Conservation (phyloP, 2,329 filamentous ascomycete species). For the Tolypocladium guangdongense region DNA sequence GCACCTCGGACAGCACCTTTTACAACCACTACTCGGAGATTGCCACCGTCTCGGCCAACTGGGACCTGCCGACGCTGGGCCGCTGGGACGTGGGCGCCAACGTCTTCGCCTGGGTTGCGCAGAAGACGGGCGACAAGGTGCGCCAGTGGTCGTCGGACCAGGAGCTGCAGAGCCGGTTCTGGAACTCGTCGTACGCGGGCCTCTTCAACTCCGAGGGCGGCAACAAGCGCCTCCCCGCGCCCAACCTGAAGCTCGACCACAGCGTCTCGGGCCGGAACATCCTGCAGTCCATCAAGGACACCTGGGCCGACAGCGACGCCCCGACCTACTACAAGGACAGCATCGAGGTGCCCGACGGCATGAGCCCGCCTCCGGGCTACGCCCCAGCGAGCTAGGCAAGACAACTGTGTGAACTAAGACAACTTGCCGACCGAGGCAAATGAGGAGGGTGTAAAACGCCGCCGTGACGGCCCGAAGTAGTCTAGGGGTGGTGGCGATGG, state of each 20-base stretch:
- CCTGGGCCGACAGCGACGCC: conserved; percentile 24
- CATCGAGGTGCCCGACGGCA: conserved; percentile 29
- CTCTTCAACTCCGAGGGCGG: conserved; percentile 26
- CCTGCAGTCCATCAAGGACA: conserved; percentile 24
- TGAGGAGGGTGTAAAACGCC: too few relatives aligned
- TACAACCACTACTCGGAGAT: conserved; percentile 66
- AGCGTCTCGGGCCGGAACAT: conserved; percentile 22
- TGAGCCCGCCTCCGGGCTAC: conserved; percentile 30
- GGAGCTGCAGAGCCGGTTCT: conserved; percentile 30
- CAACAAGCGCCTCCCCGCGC: conserved; percentile 25
- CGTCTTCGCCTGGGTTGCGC: conserved; percentile 50
- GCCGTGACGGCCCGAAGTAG: too few relatives aligned
- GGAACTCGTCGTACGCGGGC: conserved; percentile 45
- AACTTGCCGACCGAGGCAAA: too few relatives aligned
- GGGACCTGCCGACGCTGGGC: conserved; percentile 57
- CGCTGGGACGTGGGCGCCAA: conserved; percentile 65
- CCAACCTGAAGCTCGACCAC: conserved; percentile 25
- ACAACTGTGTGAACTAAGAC: too few relatives aligned
- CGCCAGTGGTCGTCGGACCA: conserved; percentile 24
- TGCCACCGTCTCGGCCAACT: conserved; percentile 58
- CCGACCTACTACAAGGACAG: conserved; percentile 31
- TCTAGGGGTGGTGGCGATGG: not conserved
- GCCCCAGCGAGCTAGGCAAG: conserved; percentile 6
- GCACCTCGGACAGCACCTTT: conserved; percentile 57
- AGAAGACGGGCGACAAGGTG: conserved; percentile 45